Base-by-base conservation (phyloP, 108 stramenopile genomes). In the Cyclotella baltica region DNA sequence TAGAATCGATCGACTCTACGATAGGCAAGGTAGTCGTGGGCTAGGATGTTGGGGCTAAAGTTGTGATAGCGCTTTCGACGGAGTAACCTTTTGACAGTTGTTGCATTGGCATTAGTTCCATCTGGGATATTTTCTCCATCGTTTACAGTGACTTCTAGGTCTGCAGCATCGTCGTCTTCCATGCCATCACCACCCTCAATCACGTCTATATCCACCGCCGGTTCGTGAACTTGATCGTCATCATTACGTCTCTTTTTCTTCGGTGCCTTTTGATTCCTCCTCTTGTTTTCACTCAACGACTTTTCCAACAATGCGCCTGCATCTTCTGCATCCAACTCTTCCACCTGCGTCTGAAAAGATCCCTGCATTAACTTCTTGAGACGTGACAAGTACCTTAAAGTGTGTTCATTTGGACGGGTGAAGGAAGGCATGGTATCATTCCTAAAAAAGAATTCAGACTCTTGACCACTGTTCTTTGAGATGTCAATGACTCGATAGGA, bases 51-150 rank as follows among this genome's bases (percentile, higher is more conserved):
- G 5, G 87, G 87, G 10, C 87, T 84, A 53, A 94, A 95, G 63
- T 95, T 95, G 78, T 95, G 92, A 76, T 83, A 95, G 18, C 91
- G 74, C 33, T 83, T 88, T 46, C 93, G 73, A 58, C 74, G 55
- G 15, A 36, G 61, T 0, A 47, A 30, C 15, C 66, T 28, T 31
- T 31, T 56, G 48, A 43, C 71, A 35, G 25, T 68, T 57, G 30
- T 53, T 64, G 43, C 20, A 31, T 64, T 43, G 1, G 2, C 20
- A 35, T 10, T 33, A 36, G 59, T 16, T 64, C 46, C 63, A 13
- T 43, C 63, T 0, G 25, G 10, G 15, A 38, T 25, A 52, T 2
- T 22, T 47, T 46, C 37, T 4, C 37, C 55, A 58, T 57, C 33
- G 18, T 31, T 50, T n/a, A n/a, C 51, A n/a, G 4, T n/a, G 4